A percentile compares a stretch with the other conserved stretches of the same genome.
Evolutionary conservation across 2,329 filamentous ascomycete species (phyloP).

Genomic region (Alternaria tenuissima): DNA sequence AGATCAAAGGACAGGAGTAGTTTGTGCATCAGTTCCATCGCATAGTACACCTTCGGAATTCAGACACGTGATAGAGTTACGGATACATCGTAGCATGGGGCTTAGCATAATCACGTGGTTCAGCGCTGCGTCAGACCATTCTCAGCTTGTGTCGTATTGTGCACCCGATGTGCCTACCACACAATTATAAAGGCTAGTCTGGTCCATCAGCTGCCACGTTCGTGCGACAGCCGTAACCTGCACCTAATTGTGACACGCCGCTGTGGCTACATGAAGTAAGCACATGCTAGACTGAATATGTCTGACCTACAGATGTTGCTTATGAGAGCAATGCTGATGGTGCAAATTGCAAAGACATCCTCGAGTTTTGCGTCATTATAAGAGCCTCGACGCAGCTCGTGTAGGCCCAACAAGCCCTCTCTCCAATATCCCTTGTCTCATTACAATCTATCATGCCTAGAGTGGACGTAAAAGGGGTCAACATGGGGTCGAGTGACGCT

Average conservation of each 20-base stretch:
- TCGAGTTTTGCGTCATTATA: constrained; percentile 3
- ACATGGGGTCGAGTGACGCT: background rate
- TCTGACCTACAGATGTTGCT: constrained; percentile 5
- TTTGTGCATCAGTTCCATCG: constrained; percentile 2
- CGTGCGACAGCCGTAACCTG: background rate
- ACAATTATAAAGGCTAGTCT: constrained; percentile 3
- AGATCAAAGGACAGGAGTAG: constrained; percentile 3
- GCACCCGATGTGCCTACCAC: constrained; percentile 4
- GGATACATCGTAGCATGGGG: constrained; percentile 3
- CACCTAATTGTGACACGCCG: constrained; percentile 3
- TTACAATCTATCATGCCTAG: constrained; percentile 4
- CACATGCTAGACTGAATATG: constrained; percentile 2
- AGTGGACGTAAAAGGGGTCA: constrained; percentile 1
- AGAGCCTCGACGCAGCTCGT: constrained; percentile 4
- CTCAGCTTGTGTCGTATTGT: constrained; percentile 4
- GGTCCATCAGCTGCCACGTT: constrained; percentile 1
- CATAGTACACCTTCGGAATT: constrained; percentile 1
- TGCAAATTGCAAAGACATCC: constrained; percentile 5
- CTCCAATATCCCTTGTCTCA: constrained; percentile 3
- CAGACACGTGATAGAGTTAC: constrained; percentile 2
- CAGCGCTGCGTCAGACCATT: constrained; percentile 3
- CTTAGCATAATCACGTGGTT: constrained; percentile 3
- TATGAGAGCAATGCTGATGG: constrained; percentile 4
- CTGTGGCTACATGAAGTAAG: constrained; percentile 4
- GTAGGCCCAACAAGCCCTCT: constrained; percentile 2